A percentile compares a stretch with the other conserved stretches of the same genome.
phyloP scores from a whole-genome alignment of 176 grass and related monocot species.

The Aegilops umbellulata region DNA sequence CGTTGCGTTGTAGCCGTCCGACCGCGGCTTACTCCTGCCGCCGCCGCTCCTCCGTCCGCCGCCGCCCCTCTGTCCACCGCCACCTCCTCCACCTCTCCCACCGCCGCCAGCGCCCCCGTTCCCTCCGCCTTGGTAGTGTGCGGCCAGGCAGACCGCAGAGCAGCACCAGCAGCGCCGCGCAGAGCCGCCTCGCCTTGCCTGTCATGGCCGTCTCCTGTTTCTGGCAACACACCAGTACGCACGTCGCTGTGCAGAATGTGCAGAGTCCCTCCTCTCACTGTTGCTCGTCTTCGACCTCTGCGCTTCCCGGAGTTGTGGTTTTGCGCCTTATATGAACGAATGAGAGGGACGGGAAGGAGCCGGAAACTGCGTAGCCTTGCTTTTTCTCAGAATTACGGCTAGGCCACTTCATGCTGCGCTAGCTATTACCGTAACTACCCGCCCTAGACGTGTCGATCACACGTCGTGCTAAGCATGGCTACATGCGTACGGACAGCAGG shows the following conservation, averaged over 20 bases:
- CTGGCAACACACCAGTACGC: not conserved
- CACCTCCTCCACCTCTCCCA: too few relatives aligned
- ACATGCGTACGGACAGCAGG: too few relatives aligned
- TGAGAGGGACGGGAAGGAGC: not conserved
- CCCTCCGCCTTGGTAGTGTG: not conserved
- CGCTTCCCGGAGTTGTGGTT: not conserved
- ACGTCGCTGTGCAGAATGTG: not conserved
- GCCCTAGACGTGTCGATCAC: too few relatives aligned
- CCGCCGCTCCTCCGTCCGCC: not conserved
- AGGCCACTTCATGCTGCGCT: too few relatives aligned
- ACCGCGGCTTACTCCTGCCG: not conserved
- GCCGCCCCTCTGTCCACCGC: not conserved
- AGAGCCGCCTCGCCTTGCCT: not conserved
- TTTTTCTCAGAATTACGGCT: not conserved
- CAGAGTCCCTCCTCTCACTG: not conserved
- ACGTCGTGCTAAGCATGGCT: too few relatives aligned
- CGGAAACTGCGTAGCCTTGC: not conserved
- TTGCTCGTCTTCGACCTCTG: not conserved
- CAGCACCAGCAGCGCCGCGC: slow-evolving; percentile 16
- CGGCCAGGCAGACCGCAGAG: slow-evolving; percentile 25
- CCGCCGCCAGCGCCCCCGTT: not conserved
- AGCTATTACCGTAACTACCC: too few relatives aligned
- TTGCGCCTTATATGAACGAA: not conserved
- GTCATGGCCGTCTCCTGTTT: slow-evolving; percentile 1
- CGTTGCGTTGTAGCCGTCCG: not conserved